Percentiles rank a stretch among this genome's conserved stretches.
These are phyloP conservation scores for Rhododendron kiyosumense DNA, from an alignment of 148 eudicot species.

Conservation along the genomic window DNA sequence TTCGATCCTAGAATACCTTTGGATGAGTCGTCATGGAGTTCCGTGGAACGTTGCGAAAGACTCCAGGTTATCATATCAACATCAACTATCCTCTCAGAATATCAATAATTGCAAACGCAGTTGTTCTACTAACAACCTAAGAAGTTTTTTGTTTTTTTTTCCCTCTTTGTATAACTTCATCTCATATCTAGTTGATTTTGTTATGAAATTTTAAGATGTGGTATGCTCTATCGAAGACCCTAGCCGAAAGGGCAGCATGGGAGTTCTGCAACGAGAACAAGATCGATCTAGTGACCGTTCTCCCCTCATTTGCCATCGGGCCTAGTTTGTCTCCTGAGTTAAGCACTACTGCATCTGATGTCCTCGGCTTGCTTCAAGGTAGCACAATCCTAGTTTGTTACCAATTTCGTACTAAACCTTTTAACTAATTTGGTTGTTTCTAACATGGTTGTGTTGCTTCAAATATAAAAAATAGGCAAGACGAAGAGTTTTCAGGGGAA, in stretches of 20 bases:
- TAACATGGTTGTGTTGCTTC: not conserved
- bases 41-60: conserved; percentile 61
- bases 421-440: not conserved
- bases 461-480: conserved; percentile 39
- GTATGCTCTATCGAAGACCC: conserved; percentile 80
- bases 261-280: conserved; percentile 66
- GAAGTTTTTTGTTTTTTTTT: not conserved
- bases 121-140: not conserved
- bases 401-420: too few species aligned
- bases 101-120: not conserved
- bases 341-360: conserved; percentile 69
- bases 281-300: conserved; percentile 69
- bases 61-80: conserved; percentile 32
- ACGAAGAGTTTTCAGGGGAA: conserved; percentile 52
- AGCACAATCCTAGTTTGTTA: not conserved
- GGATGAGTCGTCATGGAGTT: conserved; percentile 88
- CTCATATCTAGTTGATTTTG: not conserved
- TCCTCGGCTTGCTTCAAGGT: conserved; percentile 84
- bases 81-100: too few species aligned
- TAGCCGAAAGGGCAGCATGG: conserved; percentile 93
- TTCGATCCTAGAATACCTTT: conserved; percentile 49
- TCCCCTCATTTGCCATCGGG: conserved; percentile 79
- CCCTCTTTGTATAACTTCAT: not conserved
- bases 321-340: conserved; percentile 72
- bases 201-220: conserved; percentile 39